A percentile compares a stretch with the other conserved stretches of the same genome.
phyloP scores from a whole-genome alignment of 768 basidiomycete genomes.

The Sutorius australiensis region DNA sequence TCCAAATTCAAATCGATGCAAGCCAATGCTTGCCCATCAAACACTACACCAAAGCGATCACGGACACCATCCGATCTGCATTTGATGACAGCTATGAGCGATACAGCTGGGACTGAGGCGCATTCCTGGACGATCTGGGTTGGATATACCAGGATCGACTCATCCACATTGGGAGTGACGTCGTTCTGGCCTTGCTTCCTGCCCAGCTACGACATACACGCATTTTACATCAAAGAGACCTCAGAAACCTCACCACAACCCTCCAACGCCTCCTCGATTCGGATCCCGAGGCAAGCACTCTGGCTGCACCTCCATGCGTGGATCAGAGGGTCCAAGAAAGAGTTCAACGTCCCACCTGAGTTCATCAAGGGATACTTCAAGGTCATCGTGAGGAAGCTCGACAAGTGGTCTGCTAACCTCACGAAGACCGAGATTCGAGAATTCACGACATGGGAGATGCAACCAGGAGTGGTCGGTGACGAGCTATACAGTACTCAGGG shows the following conservation, averaged over 20 bases:
- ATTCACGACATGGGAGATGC: constrained; percentile 76
- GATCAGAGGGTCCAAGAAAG: constrained; percentile 98
- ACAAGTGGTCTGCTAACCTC: constrained; percentile 93
- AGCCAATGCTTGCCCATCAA: too few species aligned
- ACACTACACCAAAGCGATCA: too few species aligned
- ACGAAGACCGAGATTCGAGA: constrained; percentile 88
- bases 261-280: constrained; percentile 66
- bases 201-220: constrained; percentile 84
- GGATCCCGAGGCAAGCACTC: constrained; percentile 80
- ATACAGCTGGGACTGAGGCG: too few species aligned
- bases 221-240: constrained; percentile 80
- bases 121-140: too few species aligned
- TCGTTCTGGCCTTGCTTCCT: constrained; percentile 93
- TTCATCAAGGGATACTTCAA: constrained; percentile 91
- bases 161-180: constrained; percentile 85
- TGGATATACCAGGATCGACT: constrained; percentile 98
- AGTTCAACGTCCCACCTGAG: constrained; percentile 78
- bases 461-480: constrained; percentile 86
- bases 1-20: too few species aligned
- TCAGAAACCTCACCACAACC: constrained; percentile 73
- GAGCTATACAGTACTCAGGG: constrained; percentile 90
- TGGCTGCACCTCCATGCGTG: constrained; percentile 86
- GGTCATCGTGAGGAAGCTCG: constrained; percentile 90
- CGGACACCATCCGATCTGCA: too few species aligned
- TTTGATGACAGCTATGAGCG: too few species aligned